Evolutionary conservation across 129 eudicot species (phyloP), one percentile per base, ranked within the genome.

Genomic region (Apium graveolens): DNA sequence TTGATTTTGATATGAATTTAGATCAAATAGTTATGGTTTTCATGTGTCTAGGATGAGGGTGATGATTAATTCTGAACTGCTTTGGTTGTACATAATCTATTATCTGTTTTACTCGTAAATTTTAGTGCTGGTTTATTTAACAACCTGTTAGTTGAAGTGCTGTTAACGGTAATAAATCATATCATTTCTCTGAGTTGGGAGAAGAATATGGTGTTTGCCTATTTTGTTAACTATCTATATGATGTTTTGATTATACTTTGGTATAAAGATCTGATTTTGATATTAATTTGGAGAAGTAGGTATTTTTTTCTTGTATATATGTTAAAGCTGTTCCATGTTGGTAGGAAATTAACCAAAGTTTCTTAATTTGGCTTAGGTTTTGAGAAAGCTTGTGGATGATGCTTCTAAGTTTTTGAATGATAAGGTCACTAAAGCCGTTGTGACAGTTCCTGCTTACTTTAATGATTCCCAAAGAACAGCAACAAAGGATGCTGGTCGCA

Each of bases 381-480:
- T 95, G 89, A 90, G 99, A 42, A 95, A 91, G 93, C 97, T 95
- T 77, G 99, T 95, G 20, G 99, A 95, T 80, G 99, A 95, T 85
- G 97, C 96, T 35, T 94, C 97, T 3, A 94, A 91, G 81, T 94
- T 94, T 81, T 79, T 94, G 85, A 94, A 91, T 11, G 93, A 89
- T 83, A 86, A 91, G 86, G 97, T 94, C 17, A 88, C 96, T 35
- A 95, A 95, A 82, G 99, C 99, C 41, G 99, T 92, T 31, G 99
- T 95, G 7, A 95, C 97, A 9, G 99, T 95, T 69, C 97, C 99
- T 83, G 99, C 99, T 17, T 95, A 95, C 84, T 95, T 95, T 78
- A 95, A 95, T 66, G 99, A 95, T 86, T 95, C 96, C 34, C 99
- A 95, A 78, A 92, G 99, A 80, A 95, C 99, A 16, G 97, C 97